These are phyloP conservation scores for Bryum argenteum DNA, from an alignment of 225 moss, liverwort and hornwort species.

Conservation along the genomic window DNA sequence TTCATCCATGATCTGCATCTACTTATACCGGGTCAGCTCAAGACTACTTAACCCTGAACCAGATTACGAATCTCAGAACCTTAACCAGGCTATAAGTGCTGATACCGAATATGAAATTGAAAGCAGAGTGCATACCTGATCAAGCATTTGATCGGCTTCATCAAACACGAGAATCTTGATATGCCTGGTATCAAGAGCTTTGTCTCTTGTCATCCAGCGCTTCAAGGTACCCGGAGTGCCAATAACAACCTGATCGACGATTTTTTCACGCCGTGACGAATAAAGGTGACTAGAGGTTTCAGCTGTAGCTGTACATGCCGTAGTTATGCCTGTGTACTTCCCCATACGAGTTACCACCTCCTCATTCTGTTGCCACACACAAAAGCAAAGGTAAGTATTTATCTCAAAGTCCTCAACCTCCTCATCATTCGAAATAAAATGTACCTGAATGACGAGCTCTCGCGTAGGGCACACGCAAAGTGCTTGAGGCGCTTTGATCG, in stretches of 20 bases:
- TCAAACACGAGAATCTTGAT: conserved; percentile 74
- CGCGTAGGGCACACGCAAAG: conserved; percentile 78
- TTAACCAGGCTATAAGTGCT: neutral
- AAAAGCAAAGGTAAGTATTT: neutral
- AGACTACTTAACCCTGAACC: neutral
- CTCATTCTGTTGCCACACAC: conserved; percentile 50
- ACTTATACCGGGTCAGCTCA: neutral
- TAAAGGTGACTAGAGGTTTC: conserved; percentile 40
- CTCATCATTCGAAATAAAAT: neutral
- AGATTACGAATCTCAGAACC: neutral
- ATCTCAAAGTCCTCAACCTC: neutral
- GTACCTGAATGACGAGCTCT: conserved; percentile 65
- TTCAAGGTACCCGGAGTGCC: conserved; percentile 79
- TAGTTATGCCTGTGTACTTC: conserved; percentile 65
- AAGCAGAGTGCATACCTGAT: conserved; percentile 50
- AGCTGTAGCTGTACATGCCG: conserved; percentile 53
- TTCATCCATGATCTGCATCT: neutral
- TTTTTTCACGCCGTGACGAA: conserved; percentile 52
- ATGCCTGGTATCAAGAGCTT: conserved; percentile 50
- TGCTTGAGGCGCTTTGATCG: conserved; percentile 65
- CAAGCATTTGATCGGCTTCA: conserved; percentile 83
- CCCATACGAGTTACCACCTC: conserved; percentile 73
- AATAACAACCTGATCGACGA: conserved; percentile 70
- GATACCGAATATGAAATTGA: neutral
- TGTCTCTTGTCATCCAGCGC: conserved; percentile 71